Conservation (phyloP, 2,329 filamentous ascomycete species). For the Madurella fahalii region DNA sequence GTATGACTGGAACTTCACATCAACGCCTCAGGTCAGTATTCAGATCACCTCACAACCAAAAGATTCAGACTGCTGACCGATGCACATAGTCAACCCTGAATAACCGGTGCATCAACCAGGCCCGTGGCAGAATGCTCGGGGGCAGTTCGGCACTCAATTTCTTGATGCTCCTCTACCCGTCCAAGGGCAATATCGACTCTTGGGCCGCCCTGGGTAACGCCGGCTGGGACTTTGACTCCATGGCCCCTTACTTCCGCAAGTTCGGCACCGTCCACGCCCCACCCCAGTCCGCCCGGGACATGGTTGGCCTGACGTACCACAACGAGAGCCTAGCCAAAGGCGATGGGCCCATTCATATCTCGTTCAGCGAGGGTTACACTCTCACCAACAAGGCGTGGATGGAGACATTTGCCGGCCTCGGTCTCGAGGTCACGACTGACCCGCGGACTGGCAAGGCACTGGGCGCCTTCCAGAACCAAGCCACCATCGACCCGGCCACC, state of each 20-base stretch:
- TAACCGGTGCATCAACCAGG: conserved; percentile 30
- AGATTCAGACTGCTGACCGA: background rate
- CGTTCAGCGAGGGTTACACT: conserved; percentile 33
- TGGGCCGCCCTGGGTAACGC: conserved; percentile 30
- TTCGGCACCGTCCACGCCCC: conserved; percentile 32
- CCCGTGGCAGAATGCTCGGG: conserved; percentile 33
- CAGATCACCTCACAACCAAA: background rate
- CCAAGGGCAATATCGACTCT: conserved; percentile 26
- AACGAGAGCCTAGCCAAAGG: conserved; percentile 30
- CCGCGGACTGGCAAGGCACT: conserved; percentile 25
- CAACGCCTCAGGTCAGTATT: conserved; percentile 32
- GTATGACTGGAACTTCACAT: conserved; percentile 40
- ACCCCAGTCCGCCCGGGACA: conserved; percentile 26
- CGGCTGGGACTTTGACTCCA: conserved; percentile 26
- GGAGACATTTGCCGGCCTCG: conserved; percentile 33
- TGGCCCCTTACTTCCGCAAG: conserved; percentile 35
- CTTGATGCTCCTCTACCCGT: conserved; percentile 28
- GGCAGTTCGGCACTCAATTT: conserved; percentile 32
- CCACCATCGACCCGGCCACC: conserved; percentile 22
- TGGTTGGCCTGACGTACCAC: conserved; percentile 31
- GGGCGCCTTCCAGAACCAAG: conserved; percentile 22
- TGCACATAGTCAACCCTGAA: conserved; percentile 19
- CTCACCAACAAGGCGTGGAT: conserved; percentile 36
- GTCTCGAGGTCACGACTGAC: conserved; percentile 32
- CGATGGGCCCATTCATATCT: conserved; percentile 37